These are phyloP conservation scores for Baorangia bicolor DNA, from an alignment of 768 basidiomycete genomes.

Conservation along the genomic window DNA sequence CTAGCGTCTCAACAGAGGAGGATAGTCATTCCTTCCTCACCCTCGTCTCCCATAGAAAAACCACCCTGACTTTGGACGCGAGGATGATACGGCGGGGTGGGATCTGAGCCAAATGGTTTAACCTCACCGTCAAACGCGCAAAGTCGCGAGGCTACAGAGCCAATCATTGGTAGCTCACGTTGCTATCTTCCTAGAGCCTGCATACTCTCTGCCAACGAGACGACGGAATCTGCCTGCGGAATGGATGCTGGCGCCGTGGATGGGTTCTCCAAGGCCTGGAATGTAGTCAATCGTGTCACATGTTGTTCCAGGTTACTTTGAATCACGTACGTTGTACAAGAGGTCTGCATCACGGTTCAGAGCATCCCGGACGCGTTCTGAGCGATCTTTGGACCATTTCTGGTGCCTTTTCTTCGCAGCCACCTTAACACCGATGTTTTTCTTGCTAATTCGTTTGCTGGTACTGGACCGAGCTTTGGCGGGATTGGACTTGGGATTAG, in stretches of 20 bases:
- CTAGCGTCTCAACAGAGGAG: background rate
- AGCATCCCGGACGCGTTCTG: constrained; percentile 25
- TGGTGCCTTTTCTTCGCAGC: constrained; percentile 23
- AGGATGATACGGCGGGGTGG: background rate
- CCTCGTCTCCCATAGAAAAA: background rate
- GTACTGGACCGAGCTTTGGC: constrained; percentile 7
- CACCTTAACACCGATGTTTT: constrained; percentile 7
- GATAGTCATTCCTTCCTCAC: background rate
- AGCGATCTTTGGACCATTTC: constrained; percentile 22
- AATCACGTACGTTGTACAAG: constrained; percentile 27
- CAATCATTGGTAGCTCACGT: background rate
- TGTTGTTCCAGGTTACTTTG: background rate
- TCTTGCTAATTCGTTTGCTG: constrained; percentile 9
- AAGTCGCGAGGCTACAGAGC: background rate
- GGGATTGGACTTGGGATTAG: background rate
- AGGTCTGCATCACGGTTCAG: constrained; percentile 26
- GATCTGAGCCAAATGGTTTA: background rate
- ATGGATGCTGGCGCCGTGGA: background rate
- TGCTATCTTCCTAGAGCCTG: constrained; percentile 17
- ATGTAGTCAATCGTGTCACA: background rate
- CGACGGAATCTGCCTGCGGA: constrained; percentile 5
- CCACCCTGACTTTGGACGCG: background rate
- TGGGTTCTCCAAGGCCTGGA: constrained; percentile 15
- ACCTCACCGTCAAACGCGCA: background rate
- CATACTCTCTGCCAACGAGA: constrained; percentile 21